A percentile compares a stretch with the other conserved stretches of the same genome.
Evolutionary conservation across 2,329 filamentous ascomycete species (phyloP).

Genomic region (Calonectria honghensis): DNA sequence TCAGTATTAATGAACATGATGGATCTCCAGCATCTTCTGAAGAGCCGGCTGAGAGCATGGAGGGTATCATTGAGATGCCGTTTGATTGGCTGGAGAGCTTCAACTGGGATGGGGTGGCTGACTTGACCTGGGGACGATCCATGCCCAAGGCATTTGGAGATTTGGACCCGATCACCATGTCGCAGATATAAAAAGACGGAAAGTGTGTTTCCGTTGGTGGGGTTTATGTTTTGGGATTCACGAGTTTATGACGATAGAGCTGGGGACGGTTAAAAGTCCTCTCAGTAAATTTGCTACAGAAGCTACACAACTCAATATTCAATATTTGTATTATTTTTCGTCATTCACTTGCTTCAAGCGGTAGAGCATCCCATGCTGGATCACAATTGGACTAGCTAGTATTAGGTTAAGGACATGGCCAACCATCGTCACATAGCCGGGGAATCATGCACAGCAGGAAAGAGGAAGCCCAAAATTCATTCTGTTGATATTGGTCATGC

Average conservation of each 20-base stretch:
- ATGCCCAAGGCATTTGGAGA: conserved; percentile 29
- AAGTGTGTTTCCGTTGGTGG: neutral
- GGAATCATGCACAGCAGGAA: neutral
- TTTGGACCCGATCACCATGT: conserved; percentile 26
- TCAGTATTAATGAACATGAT: conserved; percentile 35
- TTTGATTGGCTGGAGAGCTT: conserved; percentile 54
- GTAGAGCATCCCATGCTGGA: too few relatives aligned
- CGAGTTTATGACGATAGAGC: conserved; percentile 7
- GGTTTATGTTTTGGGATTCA: neutral
- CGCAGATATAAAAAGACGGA: conserved; percentile 12
- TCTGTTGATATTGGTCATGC: neutral
- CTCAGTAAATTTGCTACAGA: neutral
- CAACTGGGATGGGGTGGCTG: conserved; percentile 50
- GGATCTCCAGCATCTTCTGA: conserved; percentile 36
- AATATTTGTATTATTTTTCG: conserved; percentile 1
- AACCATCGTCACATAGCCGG: neutral
- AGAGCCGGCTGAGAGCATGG: conserved; percentile 43
- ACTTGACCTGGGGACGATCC: conserved; percentile 43
- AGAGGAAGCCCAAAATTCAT: neutral
- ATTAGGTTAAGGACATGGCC: too few relatives aligned
- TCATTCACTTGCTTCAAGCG: too few relatives aligned
- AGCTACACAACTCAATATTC: conserved; percentile 24
- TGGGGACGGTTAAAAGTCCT: neutral
- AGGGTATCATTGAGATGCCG: conserved; percentile 52
- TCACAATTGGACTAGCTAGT: neutral